These are phyloP conservation scores for Colletotrichum sp. DNA, from an alignment of 2,329 filamentous ascomycete species.

Conservation along the genomic window DNA sequence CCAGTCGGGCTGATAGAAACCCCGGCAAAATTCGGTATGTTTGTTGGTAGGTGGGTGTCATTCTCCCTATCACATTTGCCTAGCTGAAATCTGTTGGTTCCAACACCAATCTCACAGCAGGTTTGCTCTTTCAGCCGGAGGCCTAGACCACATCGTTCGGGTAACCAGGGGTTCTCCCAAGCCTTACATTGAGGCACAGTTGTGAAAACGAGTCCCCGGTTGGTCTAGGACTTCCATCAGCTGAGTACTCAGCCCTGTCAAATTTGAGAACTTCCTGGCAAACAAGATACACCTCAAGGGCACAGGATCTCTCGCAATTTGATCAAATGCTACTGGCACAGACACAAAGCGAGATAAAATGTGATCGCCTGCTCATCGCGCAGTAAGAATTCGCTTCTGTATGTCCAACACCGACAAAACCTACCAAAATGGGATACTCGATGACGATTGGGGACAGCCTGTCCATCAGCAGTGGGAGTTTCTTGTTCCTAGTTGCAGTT, in stretches of 20 bases:
- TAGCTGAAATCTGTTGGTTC: not conserved
- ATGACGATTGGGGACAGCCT: rapidly evolving
- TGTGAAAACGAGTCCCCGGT: rapidly evolving
- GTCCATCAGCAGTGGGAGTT: not conserved
- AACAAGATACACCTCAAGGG: not conserved
- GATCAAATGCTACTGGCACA: rapidly evolving
- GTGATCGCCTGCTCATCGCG: not conserved
- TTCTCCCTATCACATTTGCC: not conserved
- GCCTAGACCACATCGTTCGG: not conserved
- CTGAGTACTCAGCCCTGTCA: not conserved
- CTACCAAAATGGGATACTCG: not conserved
- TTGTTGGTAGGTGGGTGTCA: not conserved
- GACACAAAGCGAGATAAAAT: rapidly evolving
- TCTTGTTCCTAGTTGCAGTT: not conserved
- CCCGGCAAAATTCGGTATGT: not conserved
- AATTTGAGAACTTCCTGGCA: not conserved
- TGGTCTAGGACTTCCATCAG: not conserved
- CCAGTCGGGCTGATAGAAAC: not conserved
- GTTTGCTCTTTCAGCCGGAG: not conserved
- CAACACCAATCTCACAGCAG: not conserved
- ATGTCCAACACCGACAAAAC: not conserved
- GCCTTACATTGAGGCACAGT: not conserved
- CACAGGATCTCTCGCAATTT: not conserved
- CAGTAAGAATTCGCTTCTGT: rapidly evolving
- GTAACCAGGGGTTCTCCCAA: not conserved